Percentiles rank a stretch among this genome's conserved stretches.
phyloP scores from a whole-genome alignment of 352 stramenopile species.

The Blastocystis sp. region DNA sequence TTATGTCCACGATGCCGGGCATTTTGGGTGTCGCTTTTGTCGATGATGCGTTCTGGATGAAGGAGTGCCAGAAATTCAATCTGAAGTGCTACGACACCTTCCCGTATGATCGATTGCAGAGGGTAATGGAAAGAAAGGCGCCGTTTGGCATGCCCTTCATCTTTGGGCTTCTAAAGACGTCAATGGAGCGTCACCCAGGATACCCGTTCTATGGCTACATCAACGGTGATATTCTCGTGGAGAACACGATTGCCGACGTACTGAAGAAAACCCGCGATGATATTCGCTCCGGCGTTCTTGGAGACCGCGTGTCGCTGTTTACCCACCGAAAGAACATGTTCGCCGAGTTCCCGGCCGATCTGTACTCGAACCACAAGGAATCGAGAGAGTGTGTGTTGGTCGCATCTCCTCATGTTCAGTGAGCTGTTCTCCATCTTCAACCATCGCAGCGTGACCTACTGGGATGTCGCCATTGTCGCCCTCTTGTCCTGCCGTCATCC shows the following conservation, averaged over 20 bases:
- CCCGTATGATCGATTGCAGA: background rate
- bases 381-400: constrained; percentile 13
- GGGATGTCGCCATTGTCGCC: constrained; percentile 61
- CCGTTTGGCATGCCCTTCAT: constrained; percentile 66
- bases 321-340: constrained; percentile 68
- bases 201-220: constrained; percentile 69
- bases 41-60: constrained; percentile 67
- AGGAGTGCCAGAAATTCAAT: constrained; percentile 66
- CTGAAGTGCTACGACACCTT: constrained; percentile 51
- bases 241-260: constrained; percentile 41
- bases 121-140: constrained; percentile 15
- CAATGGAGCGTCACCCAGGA: constrained; percentile 39
- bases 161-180: constrained; percentile 60
- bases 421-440: constrained; percentile 61
- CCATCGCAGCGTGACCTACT: constrained; percentile 59
- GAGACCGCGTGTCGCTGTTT: constrained; percentile 24
- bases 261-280: constrained; percentile 28
- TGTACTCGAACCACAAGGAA: constrained; percentile 54
- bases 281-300: constrained; percentile 41
- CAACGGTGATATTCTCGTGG: constrained; percentile 69
- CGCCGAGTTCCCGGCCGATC: constrained; percentile 30
- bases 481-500: background rate
- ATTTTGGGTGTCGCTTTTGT: constrained; percentile 41
- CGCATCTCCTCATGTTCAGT: constrained; percentile 1
- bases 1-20: constrained; percentile 56